Conservation (phyloP, 169 alveolate species). For the Eimeria sp. region DNA sequence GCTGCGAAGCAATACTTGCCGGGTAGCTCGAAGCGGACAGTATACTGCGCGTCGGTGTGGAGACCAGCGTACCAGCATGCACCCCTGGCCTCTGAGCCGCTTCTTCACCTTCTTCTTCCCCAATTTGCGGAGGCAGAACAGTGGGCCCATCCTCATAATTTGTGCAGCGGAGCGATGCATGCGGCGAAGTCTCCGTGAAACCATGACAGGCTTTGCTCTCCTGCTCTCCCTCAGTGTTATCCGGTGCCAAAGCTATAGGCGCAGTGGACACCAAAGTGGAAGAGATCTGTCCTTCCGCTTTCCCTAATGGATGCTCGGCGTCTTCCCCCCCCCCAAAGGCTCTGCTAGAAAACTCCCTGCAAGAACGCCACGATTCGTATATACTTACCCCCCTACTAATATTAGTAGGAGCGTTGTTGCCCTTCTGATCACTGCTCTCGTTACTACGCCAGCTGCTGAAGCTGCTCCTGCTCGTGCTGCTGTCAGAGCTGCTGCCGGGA, state of each 20-base stretch:
- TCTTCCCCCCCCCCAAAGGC: slow-evolving; percentile 1
- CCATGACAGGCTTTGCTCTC: background rate
- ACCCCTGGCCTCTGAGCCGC: background rate
- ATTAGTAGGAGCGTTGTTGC: background rate
- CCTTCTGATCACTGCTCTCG: background rate
- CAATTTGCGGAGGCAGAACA: background rate
- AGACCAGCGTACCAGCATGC: background rate
- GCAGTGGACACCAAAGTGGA: background rate
- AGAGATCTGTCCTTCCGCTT: background rate
- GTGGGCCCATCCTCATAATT: background rate
- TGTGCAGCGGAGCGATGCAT: background rate
- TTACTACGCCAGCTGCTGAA: slow-evolving; percentile 10
- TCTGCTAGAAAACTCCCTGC: slow-evolving; percentile 19
- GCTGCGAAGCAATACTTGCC: background rate
- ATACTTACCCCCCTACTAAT: background rate
- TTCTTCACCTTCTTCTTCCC: background rate
- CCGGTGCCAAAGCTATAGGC: background rate
- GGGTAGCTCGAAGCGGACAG: background rate
- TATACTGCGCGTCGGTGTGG: background rate
- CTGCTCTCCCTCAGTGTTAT: background rate
- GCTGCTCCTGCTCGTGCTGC: slow-evolving; percentile 41
- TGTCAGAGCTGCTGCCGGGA: background rate
- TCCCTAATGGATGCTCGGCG: background rate
- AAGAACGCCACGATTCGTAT: slow-evolving; percentile 37
- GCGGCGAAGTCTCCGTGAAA: background rate